phyloP scores from a whole-genome alignment of 345 rosid species.

The Aurinia saxatilis region DNA sequence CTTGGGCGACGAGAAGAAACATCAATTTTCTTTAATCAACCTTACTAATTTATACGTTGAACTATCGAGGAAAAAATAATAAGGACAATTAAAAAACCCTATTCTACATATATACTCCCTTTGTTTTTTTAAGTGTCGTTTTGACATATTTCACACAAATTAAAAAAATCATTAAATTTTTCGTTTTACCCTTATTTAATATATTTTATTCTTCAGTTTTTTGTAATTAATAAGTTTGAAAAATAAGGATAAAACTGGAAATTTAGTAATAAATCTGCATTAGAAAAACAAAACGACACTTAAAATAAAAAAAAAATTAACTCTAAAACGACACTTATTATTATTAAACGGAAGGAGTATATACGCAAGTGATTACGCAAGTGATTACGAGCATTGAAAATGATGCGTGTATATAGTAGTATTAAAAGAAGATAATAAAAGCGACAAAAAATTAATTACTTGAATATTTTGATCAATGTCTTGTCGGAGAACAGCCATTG shows the following conservation, averaged over 20 bases:
- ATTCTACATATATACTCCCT: background rate
- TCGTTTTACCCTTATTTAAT: too few species aligned
- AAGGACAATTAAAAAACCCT: background rate
- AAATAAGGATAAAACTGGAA: too few species aligned
- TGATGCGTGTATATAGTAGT: background rate
- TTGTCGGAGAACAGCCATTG: constrained; percentile 87
- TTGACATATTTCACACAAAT: too few species aligned
- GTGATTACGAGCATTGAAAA: constrained; percentile 28
- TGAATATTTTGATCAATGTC: constrained; percentile 75
- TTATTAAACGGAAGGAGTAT: too few species aligned
- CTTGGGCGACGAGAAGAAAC: background rate
- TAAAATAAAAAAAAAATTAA: too few species aligned
- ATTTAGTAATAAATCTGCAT: too few species aligned
- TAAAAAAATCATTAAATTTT: too few species aligned
- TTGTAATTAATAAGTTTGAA: too few species aligned
- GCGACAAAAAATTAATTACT: constrained; percentile 31
- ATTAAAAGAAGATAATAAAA: background rate
- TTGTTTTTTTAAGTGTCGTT: too few species aligned
- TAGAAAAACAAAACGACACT: too few species aligned
- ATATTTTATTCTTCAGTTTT: too few species aligned
- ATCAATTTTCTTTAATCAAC: background rate
- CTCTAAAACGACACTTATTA: too few species aligned
- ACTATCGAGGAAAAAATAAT: background rate
- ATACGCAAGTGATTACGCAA: constrained; percentile 22
- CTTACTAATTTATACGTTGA: background rate